Base-by-base conservation (phyloP, 2,329 filamentous ascomycete genomes). In the Alternaria metachromatica region DNA sequence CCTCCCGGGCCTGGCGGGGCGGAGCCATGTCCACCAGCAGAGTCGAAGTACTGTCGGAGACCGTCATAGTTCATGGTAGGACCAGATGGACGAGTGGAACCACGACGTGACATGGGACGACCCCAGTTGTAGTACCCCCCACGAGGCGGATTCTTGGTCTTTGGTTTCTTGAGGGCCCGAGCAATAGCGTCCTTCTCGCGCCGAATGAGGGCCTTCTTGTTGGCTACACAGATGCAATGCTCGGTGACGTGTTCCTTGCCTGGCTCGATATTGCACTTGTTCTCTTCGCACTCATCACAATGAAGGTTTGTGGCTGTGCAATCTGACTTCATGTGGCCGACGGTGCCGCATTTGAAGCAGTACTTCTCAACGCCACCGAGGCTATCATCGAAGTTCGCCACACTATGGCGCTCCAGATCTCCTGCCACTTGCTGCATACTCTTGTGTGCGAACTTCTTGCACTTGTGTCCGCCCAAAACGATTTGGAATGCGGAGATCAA, bases 401-500 rank as follows among this genome's bases (percentile, higher is more conserved):
- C 59, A 18, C 59, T 67, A 25, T 63, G 50, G 25, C 18, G 8
- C 53, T 70, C 68, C 6, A 67, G 25, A 15, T 26, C 53, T 5
- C 15, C 37, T 1, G 64, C 62, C 6, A 70, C 62, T 21, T 67
- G 11, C 6, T 48, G n/a, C 55, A 65, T 55, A 1, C 18, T 46
- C 30, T 55, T 57, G 2, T 25, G 18, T 5, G 30, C 9, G 4
- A 41, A 8, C 3, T 23, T 12, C n/a, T 53, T 66, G 45, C 55
- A 53, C 0, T 44, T 30, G 2, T 62, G 15, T 1, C 30, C 28
- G 0, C 56, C 55, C 5, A 73, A 50, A 1, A 66, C 58, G 30
- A 76, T 55, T 13, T 70, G 63, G 6, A 76, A 59, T 0, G 68
- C 75, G 5, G 49, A 64, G 20, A 77, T 76, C 15, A 73, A 54